Conservation (phyloP, 805 yeast species). For the Hanseniaspora thailandica region DNA sequence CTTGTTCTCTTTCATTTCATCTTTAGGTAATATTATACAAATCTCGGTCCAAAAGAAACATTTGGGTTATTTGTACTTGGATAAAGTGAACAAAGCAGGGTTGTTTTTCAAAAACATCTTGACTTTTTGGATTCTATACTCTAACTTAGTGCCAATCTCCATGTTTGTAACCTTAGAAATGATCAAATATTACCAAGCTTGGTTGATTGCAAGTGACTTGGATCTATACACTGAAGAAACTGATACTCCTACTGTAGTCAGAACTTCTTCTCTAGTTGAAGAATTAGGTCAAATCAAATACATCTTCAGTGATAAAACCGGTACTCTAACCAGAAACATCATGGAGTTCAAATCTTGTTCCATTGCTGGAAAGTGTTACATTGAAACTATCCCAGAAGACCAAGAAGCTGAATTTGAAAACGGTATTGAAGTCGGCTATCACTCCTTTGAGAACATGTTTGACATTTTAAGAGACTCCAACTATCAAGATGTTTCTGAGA, state of each 20-base stretch:
- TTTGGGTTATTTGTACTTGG: constrained; percentile 55
- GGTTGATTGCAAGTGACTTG: constrained; percentile 81
- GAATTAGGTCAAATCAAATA: constrained; percentile 95
- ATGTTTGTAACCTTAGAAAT: constrained; percentile 92
- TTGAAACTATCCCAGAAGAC: constrained; percentile 84
- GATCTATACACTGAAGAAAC: constrained; percentile 81
- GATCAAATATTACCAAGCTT: constrained; percentile 91
- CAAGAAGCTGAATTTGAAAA: constrained; percentile 58
- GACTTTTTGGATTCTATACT: constrained; percentile 92
- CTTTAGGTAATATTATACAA: constrained; percentile 77
- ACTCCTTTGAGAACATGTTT: constrained; percentile 54
- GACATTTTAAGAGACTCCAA: constrained; percentile 31
- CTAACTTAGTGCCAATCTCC: constrained; percentile 95
- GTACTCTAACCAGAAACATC: constrained; percentile 87
- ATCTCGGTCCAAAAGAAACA: constrained; percentile 37
- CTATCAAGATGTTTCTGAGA: constrained; percentile 34
- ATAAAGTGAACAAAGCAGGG: constrained; percentile 52
- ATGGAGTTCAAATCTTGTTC: constrained; percentile 95
- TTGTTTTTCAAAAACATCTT: constrained; percentile 76
- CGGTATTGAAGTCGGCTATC: constrained; percentile 71
- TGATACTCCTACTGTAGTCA: constrained; percentile 88
- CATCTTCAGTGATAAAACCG: constrained; percentile 94
- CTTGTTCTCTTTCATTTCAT: constrained; percentile 62
- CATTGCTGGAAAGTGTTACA: constrained; percentile 83
- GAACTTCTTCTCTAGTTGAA: constrained; percentile 92